A percentile compares a stretch with the other conserved stretches of the same genome.
Conservation (phyloP, 192 early-diverging fungal species). For the Fimicolochytrium jonesii region DNA sequence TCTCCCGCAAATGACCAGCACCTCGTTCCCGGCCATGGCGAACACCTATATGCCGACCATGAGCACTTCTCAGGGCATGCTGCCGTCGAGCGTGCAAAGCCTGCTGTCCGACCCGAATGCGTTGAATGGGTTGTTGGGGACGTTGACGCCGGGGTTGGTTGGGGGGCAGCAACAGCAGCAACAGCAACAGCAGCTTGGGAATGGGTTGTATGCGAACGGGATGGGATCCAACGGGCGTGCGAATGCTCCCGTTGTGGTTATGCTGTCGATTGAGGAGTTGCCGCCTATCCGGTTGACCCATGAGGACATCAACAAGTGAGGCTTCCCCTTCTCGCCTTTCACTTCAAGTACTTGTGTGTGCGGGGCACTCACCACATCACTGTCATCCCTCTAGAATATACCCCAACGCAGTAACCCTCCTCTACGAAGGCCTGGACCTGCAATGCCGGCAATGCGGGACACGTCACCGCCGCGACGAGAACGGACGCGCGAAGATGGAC, state of each 20-base stretch:
- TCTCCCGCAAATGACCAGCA: no score
- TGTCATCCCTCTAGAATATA: constrained; percentile 3
- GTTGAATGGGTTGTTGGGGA: constrained; percentile 15
- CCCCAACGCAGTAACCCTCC: neutral
- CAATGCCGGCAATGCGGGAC: constrained; percentile 94
- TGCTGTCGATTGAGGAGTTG: constrained; percentile 11
- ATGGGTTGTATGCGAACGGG: no score
- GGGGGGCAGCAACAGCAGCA: neutral
- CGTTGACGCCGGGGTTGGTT: neutral
- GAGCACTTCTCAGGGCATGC: no score
- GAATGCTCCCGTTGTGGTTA: neutral
- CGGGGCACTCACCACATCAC: no score
- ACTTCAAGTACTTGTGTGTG: no score
- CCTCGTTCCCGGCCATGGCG: no score
- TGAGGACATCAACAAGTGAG: constrained; percentile 36
- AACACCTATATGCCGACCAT: no score
- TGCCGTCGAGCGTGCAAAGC: neutral
- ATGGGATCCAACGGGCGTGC: no score
- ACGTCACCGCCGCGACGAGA: constrained; percentile 61
- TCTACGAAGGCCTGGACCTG: constrained; percentile 67
- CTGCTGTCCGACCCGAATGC: constrained; percentile 4
- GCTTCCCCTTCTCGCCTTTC: neutral
- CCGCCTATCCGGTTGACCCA: constrained; percentile 23
- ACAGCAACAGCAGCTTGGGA: no score
- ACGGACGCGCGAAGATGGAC: constrained; percentile 70